These are phyloP conservation scores for Mortierella sp. DNA, from an alignment of 371 early-diverging fungal species.

Conservation along the genomic window DNA sequence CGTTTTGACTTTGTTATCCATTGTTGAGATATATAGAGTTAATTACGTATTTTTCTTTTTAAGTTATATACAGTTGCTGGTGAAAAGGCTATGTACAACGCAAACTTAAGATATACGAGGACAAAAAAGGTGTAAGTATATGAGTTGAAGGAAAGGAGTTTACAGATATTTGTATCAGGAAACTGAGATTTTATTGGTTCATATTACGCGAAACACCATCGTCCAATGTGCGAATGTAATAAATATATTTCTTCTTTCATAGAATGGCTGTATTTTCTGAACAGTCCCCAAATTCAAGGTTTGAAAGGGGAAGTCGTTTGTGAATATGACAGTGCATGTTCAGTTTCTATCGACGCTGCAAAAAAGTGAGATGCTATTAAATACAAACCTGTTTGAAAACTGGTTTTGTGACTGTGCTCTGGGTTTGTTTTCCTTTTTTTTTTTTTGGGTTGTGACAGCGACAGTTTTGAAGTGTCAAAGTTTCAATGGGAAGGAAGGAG, in stretches of 20 bases:
- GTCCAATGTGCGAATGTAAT: too few species aligned
- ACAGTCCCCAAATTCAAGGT: too few species aligned
- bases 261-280: too few species aligned
- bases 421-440: constrained; percentile 4
- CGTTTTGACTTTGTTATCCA: background rate
- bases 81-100: background rate
- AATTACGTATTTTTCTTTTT: background rate
- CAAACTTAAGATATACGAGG: background rate
- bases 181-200: too few species aligned
- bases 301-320: too few species aligned
- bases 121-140: background rate
- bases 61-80: background rate
- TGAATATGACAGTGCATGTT: too few species aligned
- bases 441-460: background rate
- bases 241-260: too few species aligned
- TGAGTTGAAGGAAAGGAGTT: too few species aligned
- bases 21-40: background rate
- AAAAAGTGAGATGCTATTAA: background rate
- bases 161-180: too few species aligned
- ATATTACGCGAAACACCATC: too few species aligned
- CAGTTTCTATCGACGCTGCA: too few species aligned
- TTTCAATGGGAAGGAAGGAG: background rate
- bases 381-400: background rate
- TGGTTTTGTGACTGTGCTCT: background rate
- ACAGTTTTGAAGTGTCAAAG: background rate